A percentile compares a stretch with the other conserved stretches of the same genome.
Conservation (phyloP, 192 early-diverging fungal genomes). For the Podila clonocystis region DNA sequence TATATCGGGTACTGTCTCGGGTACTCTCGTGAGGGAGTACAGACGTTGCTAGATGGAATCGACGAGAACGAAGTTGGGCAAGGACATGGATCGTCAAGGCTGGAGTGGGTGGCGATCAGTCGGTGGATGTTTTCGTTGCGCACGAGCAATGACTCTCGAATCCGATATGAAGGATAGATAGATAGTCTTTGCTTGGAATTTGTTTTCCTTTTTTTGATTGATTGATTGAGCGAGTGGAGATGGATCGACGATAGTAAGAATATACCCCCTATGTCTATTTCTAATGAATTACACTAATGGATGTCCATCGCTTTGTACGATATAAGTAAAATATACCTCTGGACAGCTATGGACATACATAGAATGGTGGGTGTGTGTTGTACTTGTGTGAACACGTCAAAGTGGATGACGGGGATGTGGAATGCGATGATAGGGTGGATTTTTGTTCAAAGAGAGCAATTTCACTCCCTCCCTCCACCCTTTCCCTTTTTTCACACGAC, state of each 20-base stretch:
- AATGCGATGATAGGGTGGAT: constrained; percentile 1
- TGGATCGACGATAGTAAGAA: background rate
- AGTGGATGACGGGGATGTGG: background rate
- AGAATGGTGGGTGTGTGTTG: too few species aligned
- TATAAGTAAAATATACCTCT: too few species aligned
- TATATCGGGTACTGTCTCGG: constrained; percentile 22
- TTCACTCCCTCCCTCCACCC: background rate
- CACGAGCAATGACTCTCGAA: background rate
- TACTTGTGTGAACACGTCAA: background rate
- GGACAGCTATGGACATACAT: too few species aligned
- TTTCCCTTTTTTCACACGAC: background rate
- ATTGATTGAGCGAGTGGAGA: too few species aligned
- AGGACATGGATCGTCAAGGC: background rate
- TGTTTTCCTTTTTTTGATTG: background rate
- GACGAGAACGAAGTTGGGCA: background rate
- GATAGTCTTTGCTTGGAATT: background rate
- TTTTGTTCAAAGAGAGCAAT: background rate
- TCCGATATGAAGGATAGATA: background rate
- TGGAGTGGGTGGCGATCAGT: background rate
- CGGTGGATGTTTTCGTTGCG: background rate
- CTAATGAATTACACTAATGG: too few species aligned
- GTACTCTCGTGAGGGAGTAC: constrained; percentile 13
- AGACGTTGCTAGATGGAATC: background rate
- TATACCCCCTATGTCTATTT: too few species aligned
- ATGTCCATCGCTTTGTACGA: too few species aligned